phyloP scores from a whole-genome alignment of 345 rosid genomes.

The Schrenkiella parvula region DNA sequence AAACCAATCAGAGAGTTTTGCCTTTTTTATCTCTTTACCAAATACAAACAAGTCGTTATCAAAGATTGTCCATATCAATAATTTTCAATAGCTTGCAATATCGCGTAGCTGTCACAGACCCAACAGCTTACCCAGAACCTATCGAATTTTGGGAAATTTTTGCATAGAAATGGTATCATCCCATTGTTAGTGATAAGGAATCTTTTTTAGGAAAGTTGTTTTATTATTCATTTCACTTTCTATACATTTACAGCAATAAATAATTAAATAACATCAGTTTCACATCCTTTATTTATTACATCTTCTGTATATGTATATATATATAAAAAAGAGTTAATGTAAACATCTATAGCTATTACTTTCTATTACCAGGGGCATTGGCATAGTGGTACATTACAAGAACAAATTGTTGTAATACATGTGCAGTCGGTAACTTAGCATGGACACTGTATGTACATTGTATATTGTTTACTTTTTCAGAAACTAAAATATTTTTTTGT shows the following conservation, averaged over 20 bases:
- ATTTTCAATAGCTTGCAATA: conserved; percentile 34
- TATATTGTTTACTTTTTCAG: not conserved
- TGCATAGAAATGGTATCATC: conserved; percentile 37
- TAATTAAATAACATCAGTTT: conserved; percentile 4
- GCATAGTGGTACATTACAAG: conserved; percentile 21
- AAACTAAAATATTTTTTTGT: not conserved
- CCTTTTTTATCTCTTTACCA: conserved; percentile 14
- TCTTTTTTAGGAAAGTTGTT: conserved; percentile 37
- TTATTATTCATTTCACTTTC: conserved; percentile 23
- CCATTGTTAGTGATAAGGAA: conserved; percentile 36
- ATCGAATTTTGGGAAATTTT: conserved; percentile 28
- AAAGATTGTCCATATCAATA: conserved; percentile 38
- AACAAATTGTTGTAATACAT: conserved; percentile 15
- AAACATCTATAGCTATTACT: conserved; percentile 16
- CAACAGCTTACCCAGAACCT: conserved; percentile 35
- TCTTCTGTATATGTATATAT: not conserved
- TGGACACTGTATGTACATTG: not conserved
- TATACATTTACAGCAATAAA: conserved; percentile 13
- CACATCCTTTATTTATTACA: conserved; percentile 11
- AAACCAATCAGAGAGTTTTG: conserved; percentile 18
- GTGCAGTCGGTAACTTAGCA: conserved; percentile 24
- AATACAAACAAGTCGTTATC: conserved; percentile 29
- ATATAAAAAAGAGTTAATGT: not conserved
- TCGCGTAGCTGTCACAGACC: conserved; percentile 36
- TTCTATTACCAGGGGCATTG: not conserved